phyloP scores from a whole-genome alignment of 176 grass and related monocot species.

The Juncus inflexus region DNA sequence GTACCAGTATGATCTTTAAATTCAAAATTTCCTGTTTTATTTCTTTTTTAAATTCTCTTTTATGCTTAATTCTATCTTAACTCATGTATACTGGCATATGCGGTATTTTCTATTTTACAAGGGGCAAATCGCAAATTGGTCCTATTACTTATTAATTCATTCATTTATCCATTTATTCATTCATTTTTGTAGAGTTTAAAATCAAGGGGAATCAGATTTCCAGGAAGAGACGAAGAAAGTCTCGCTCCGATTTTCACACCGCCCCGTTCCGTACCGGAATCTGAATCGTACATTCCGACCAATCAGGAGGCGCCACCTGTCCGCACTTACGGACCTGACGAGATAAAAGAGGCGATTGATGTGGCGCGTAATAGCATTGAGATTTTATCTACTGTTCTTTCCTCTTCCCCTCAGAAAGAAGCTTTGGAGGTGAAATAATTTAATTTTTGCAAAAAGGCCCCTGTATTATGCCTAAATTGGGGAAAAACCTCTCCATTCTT shows the following conservation, averaged over 20 bases:
- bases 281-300: slow-evolving; percentile 47
- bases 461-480: too few relatives aligned
- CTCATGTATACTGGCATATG: slow-evolving; percentile 2
- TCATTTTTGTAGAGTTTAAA: slow-evolving; percentile 60
- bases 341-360: slow-evolving; percentile 63
- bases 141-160: too few relatives aligned
- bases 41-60: too few relatives aligned
- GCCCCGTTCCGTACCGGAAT: slow-evolving; percentile 40
- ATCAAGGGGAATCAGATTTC: slow-evolving; percentile 79
- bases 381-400: slow-evolving; percentile 82
- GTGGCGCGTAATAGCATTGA: slow-evolving; percentile 81
- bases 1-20: too few relatives aligned
- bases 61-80: not conserved
- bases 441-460: not conserved
- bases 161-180: too few relatives aligned
- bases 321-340: slow-evolving; percentile 44
- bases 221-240: slow-evolving; percentile 72
- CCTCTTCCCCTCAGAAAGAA: slow-evolving; percentile 76
- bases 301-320: slow-evolving; percentile 58
- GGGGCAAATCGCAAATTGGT: too few relatives aligned
- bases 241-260: slow-evolving; percentile 93
- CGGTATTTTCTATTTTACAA: not conserved
- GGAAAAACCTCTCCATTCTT: too few relatives aligned
- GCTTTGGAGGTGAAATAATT: slow-evolving; percentile 53
- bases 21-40: not conserved